Percentiles rank a stretch among this genome's conserved stretches.
Evolutionary conservation across 371 early-diverging fungal genomes (phyloP).

Genomic region (Encephalitozoon hellem): DNA sequence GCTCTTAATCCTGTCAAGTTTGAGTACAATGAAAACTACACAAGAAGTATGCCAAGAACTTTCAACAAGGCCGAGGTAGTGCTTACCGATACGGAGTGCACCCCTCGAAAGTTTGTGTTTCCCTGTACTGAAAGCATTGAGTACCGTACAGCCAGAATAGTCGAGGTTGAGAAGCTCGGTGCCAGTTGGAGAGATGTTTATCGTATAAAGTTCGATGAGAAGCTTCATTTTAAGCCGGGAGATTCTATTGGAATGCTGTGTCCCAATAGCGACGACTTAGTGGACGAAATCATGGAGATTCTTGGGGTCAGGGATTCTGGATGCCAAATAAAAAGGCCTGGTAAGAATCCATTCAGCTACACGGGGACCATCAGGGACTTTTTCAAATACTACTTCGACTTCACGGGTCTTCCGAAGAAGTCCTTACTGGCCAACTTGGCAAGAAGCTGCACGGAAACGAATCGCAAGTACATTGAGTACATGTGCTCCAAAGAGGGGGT

Average conservation of each 20-base stretch:
- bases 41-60: not conserved
- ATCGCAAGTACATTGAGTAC: constrained; percentile 37
- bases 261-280: constrained; percentile 25
- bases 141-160: not conserved
- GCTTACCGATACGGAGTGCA: not conserved
- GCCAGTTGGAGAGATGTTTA: constrained; percentile 42
- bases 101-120: not conserved
- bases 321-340: constrained; percentile 11
- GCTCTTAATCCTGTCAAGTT: not conserved
- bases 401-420: constrained; percentile 53
- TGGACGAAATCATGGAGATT: not conserved
- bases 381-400: constrained; percentile 49
- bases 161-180: constrained; percentile 4
- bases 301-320: not conserved
- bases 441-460: constrained; percentile 8
- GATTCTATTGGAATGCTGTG: constrained; percentile 43
- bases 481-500: constrained; percentile 51
- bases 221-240: constrained; percentile 20
- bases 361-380: constrained; percentile 47
- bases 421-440: constrained; percentile 33
- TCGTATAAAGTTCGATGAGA: constrained; percentile 18
- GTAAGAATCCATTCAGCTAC: constrained; percentile 30
- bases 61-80: not conserved
- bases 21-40: not conserved
- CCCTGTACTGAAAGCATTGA: not conserved